Evolutionary conservation across 2,329 filamentous ascomycete species (phyloP).

Genomic region (Scedosporium aurantiacum): DNA sequence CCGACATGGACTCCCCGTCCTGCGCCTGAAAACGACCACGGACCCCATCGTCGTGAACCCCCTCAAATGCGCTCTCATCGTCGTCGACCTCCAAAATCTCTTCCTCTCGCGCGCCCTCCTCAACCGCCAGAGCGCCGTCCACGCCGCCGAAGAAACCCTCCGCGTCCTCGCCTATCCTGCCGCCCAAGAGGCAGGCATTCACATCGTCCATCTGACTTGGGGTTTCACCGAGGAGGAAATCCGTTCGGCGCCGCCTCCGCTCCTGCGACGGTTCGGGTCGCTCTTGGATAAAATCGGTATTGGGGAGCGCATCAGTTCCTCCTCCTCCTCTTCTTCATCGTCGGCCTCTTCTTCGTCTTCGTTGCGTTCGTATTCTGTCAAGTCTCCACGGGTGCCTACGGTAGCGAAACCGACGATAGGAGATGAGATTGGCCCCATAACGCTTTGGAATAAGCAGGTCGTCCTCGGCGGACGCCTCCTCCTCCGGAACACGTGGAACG

Average conservation of each 20-base stretch:
- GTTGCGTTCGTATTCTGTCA: background rate
- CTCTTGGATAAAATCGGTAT: background rate
- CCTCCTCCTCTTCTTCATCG: background rate
- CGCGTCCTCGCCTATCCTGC: slow-evolving; percentile 7
- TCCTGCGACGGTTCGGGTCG: slow-evolving; percentile 33
- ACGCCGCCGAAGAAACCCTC: slow-evolving; percentile 7
- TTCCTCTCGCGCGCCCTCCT: slow-evolving; percentile 24
- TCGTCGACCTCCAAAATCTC: slow-evolving; percentile 44
- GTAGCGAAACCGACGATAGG: slow-evolving; percentile 17
- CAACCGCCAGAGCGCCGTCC: slow-evolving; percentile 10
- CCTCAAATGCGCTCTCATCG: slow-evolving; percentile 31
- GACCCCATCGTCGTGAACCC: slow-evolving; percentile 26
- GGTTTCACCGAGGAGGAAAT: slow-evolving; percentile 42
- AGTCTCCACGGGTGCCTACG: background rate
- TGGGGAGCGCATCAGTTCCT: background rate
- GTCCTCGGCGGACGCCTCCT: slow-evolving; percentile 28
- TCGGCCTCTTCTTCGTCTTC: background rate
- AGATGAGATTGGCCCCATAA: slow-evolving; percentile 30
- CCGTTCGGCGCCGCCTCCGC: slow-evolving; percentile 34
- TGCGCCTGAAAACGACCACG: slow-evolving; percentile 17
- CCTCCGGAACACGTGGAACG: slow-evolving; percentile 45
- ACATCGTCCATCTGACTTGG: slow-evolving; percentile 46
- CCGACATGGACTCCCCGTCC: background rate
- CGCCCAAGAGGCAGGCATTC: slow-evolving; percentile 8
- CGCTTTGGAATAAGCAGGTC: slow-evolving; percentile 9